Conservation (phyloP, 305 asterid species). For the Andrographis paniculata region DNA sequence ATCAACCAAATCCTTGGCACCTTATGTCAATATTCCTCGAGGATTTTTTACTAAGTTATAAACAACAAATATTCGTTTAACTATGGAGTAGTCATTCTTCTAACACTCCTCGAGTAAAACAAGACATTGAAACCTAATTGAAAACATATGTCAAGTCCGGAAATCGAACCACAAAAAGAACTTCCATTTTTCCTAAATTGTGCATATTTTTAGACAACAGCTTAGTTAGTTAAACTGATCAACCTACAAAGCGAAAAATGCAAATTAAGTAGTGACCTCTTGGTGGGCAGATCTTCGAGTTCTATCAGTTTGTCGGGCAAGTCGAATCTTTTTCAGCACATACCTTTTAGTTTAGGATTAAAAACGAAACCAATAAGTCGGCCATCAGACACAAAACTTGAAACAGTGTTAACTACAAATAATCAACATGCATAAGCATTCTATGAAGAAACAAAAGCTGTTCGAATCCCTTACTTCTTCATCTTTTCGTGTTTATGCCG, state of each 20-base stretch:
- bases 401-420: slow-evolving; percentile 8
- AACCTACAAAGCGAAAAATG: background rate
- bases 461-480: slow-evolving; percentile 55
- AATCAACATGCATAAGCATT: no score
- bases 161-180: no score
- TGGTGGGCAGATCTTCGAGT: slow-evolving; percentile 97
- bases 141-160: no score
- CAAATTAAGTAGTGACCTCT: slow-evolving; percentile 57
- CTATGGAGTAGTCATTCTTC: no score
- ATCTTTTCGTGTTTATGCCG: slow-evolving; percentile 88
- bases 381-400: background rate
- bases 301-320: slow-evolving; percentile 96
- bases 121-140: no score
- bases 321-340: slow-evolving; percentile 96
- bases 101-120: no score
- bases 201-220: background rate
- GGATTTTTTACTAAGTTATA: no score
- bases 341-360: slow-evolving; percentile 38
- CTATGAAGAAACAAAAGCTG: no score
- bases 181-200: no score
- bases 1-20: no score
- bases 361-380: slow-evolving; percentile 17
- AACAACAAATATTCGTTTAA: no score
- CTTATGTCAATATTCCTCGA: no score
- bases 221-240: background rate